Conservation (phyloP, 345 rosid species). For the Chamaenerion angustifolium region DNA sequence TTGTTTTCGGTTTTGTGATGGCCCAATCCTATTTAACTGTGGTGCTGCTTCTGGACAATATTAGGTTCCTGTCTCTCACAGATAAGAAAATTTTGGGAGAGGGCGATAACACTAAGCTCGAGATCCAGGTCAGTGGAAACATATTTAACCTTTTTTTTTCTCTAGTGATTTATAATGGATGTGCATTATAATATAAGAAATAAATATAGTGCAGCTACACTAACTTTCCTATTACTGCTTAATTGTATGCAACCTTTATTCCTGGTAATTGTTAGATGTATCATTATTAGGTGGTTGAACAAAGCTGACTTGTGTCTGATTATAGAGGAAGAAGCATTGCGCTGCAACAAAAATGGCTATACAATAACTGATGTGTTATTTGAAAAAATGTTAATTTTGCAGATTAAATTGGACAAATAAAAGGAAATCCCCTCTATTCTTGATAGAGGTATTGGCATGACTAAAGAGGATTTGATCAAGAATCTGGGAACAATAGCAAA, state of each 20-base stretch:
- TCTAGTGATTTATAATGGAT: background rate
- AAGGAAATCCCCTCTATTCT: constrained; percentile 66
- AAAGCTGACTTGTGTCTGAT: too few species aligned
- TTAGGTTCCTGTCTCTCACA: constrained; percentile 83
- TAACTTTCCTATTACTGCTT: too few species aligned
- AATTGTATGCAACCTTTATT: too few species aligned
- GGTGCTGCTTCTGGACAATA: constrained; percentile 45
- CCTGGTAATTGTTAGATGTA: too few species aligned
- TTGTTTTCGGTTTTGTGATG: background rate
- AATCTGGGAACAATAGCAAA: constrained; percentile 97
- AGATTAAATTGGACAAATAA: constrained; percentile 91
- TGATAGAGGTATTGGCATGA: too few species aligned
- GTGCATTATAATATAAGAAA: background rate
- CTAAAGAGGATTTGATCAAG: too few species aligned
- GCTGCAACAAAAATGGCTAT: too few species aligned
- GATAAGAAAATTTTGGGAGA: constrained; percentile 85
- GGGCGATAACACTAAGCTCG: constrained; percentile 78
- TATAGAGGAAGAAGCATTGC: too few species aligned
- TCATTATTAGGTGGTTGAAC: too few species aligned
- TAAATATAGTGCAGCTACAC: too few species aligned
- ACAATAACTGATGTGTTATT: background rate
- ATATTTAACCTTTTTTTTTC: background rate
- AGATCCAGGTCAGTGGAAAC: constrained; percentile 58
- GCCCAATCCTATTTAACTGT: constrained; percentile 1
- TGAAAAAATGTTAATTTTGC: constrained; percentile 9